Conservation (phyloP, 106 monocot species). For the Dendrobium chrysotoxum region DNA sequence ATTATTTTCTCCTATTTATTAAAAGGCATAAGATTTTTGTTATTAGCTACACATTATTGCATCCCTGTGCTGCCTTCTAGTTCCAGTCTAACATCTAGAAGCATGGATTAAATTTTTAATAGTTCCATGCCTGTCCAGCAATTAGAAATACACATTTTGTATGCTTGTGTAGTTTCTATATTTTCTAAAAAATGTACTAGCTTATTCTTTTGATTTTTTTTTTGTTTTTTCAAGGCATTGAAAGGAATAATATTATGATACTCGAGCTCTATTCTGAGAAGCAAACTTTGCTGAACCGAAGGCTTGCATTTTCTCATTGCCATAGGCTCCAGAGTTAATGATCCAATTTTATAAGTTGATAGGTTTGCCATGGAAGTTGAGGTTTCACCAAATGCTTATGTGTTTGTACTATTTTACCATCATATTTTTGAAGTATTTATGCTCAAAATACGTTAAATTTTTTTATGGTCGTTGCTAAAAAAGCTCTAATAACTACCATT, state of each 20-base stretch:
- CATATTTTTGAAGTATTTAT: not conserved
- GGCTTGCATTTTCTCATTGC: not conserved
- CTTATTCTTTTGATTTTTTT: not conserved
- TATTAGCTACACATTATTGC: not conserved
- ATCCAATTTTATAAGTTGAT: not conserved
- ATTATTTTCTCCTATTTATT: not conserved
- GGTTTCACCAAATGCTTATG: too few species aligned
- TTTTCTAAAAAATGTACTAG: not conserved
- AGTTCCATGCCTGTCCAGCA: not conserved
- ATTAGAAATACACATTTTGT: constrained; percentile 1
- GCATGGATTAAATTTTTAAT: not conserved
- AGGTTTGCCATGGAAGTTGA: too few species aligned
- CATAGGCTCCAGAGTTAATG: not conserved
- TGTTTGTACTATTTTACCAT: not conserved
- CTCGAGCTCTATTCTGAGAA: not conserved
- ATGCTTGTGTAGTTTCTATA: not conserved
- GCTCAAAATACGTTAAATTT: not conserved
- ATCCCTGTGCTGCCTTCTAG: not conserved
- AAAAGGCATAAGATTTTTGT: not conserved
- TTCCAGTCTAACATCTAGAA: not conserved
- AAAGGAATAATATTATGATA: not conserved
- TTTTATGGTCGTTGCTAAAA: not conserved
- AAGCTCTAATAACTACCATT: not conserved
- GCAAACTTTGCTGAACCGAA: too few species aligned
- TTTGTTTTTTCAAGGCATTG: not conserved